Conservation (phyloP, 331 rosid species). For the Prunus yedoensis region DNA sequence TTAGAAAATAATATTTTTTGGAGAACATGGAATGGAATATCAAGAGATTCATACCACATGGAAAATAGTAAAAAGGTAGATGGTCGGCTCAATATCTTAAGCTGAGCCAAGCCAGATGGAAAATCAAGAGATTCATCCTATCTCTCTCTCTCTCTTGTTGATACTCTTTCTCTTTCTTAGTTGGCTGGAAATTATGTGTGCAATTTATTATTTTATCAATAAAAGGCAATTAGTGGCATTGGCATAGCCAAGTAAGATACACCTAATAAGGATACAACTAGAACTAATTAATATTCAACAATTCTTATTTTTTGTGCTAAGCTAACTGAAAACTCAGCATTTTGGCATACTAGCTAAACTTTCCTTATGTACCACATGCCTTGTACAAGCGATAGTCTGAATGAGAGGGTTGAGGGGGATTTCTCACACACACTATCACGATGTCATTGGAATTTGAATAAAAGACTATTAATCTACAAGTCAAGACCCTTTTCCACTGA, state of each 20-base stretch:
- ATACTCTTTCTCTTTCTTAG: constrained; percentile 23
- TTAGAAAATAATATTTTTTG: no score
- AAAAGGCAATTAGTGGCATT: constrained; percentile 13
- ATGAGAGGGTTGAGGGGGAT: no score
- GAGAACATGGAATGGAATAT: no score
- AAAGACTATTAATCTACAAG: no score
- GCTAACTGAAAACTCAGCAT: not conserved
- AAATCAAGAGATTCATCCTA: constrained; percentile 1
- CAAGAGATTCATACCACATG: not conserved
- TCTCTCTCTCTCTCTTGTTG: not conserved
- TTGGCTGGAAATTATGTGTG: constrained; percentile 21
- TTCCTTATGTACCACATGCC: not conserved
- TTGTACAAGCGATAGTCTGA: no score
- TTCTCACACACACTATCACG: fast-evolving
- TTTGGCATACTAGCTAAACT: no score
- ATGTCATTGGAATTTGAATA: fast-evolving
- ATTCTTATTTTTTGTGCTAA: not conserved
- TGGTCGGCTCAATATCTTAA: not conserved
- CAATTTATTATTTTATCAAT: constrained; percentile 6
- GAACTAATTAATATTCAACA: not conserved
- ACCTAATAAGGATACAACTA: constrained; percentile 38
- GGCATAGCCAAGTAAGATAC: constrained; percentile 34
- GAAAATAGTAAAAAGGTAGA: not conserved
- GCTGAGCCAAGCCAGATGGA: constrained; percentile 19
- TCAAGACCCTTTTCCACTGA: fast-evolving